Evolutionary conservation across 345 rosid species (phyloP).

Genomic region (Lumnitzera littorea): DNA sequence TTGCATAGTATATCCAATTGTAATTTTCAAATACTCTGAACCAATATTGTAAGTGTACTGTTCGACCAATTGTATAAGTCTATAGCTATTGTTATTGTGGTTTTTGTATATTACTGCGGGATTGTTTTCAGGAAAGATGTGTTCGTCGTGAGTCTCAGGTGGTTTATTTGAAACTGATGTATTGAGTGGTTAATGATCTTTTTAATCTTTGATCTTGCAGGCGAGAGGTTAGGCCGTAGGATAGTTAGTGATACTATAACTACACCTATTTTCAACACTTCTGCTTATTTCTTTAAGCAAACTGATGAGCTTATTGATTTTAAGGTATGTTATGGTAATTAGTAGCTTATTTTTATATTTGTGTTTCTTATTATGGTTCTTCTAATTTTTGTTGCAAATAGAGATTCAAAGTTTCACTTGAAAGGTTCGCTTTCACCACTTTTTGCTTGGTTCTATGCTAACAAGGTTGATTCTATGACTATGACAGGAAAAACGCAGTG

Average conservation of each 20-base stretch:
- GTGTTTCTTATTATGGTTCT: not conserved
- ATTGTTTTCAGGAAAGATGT: not conserved
- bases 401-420: no score
- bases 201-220: constrained; percentile 22
- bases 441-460: no score
- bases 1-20: no score
- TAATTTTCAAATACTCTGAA: no score
- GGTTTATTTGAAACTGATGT: not conserved
- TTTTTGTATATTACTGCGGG: not conserved
- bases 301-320: constrained; percentile 82
- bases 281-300: constrained; percentile 89
- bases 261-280: constrained; percentile 87
- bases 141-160: not conserved
- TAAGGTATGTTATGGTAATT: constrained; percentile 40
- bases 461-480: not conserved
- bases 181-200: not conserved
- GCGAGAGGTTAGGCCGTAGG: constrained; percentile 93
- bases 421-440: no score
- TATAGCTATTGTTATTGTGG: not conserved
- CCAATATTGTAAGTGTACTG: no score
- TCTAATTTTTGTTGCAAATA: not conserved
- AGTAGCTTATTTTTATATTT: not conserved
- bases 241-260: constrained; percentile 96
- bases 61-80: no score
- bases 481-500: constrained; percentile 68